Percentiles rank a stretch among this genome's conserved stretches.
phyloP scores from a whole-genome alignment of 768 basidiomycete genomes.

The Russula ochroleuca region DNA sequence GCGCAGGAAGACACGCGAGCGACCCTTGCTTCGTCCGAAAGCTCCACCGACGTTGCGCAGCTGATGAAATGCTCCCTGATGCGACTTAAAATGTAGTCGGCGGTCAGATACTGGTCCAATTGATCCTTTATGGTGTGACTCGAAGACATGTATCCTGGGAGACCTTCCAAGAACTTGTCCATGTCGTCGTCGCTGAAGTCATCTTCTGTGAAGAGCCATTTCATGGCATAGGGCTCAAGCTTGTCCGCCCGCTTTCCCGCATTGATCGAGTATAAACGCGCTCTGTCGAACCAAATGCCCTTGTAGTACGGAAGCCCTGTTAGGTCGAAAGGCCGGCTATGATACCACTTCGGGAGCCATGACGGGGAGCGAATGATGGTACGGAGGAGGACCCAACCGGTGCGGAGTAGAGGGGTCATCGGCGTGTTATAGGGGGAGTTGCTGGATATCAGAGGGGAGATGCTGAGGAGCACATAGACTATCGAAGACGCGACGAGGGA shows the following conservation, averaged over 20 bases:
- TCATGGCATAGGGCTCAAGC: conserved; percentile 12
- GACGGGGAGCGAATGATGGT: neutral
- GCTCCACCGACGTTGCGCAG: conserved; percentile 9
- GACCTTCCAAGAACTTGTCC: conserved; percentile 20
- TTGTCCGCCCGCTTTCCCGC: neutral
- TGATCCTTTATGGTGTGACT: neutral
- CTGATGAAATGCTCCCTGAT: conserved; percentile 14
- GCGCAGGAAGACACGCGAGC: conserved; percentile 9
- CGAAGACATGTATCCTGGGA: conserved; percentile 16
- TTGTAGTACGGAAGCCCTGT: neutral
- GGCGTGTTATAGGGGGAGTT: conserved; percentile 22
- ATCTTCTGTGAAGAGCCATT: conserved; percentile 15
- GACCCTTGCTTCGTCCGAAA: conserved; percentile 7
- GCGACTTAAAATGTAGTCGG: neutral
- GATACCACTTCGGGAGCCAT: neutral
- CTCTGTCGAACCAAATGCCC: conserved; percentile 9
- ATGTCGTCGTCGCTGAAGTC: conserved; percentile 19
- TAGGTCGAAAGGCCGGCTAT: neutral
- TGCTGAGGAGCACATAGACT: conserved; percentile 12
- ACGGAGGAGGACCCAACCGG: neutral
- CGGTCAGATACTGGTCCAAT: neutral
- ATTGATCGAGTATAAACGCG: neutral
- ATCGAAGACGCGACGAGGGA: neutral
- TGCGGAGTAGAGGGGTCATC: conserved; percentile 10
- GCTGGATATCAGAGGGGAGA: conserved; percentile 11